These are phyloP conservation scores for Arthrobotrys megalospora DNA, from an alignment of 2,329 filamentous ascomycete genomes.

Conservation along the genomic window DNA sequence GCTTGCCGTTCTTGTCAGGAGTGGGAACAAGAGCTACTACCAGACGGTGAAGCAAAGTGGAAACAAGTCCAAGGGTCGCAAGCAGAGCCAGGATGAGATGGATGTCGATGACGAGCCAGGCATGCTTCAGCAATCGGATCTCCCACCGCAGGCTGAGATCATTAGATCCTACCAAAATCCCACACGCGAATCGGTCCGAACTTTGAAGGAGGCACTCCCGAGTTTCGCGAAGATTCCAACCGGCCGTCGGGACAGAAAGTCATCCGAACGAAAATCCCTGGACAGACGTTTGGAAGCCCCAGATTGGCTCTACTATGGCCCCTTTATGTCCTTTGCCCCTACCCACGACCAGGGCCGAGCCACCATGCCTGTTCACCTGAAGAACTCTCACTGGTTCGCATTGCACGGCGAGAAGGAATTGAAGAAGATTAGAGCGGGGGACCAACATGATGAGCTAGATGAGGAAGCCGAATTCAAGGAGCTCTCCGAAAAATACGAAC, in stretches of 20 bases:
- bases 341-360: conserved; percentile 29
- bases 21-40: conserved; percentile 34
- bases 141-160: conserved; percentile 29
- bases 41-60: not conserved
- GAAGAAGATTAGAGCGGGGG: conserved; percentile 1
- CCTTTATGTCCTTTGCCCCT: conserved; percentile 44
- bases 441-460: conserved; percentile 8
- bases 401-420: conserved; percentile 41
- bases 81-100: conserved; percentile 34
- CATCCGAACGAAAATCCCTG: not conserved
- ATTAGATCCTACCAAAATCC: conserved; percentile 7
- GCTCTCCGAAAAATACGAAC: conserved; percentile 43
- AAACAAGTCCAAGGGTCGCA: not conserved
- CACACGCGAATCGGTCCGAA: not conserved
- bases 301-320: conserved; percentile 40
- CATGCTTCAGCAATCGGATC: conserved; percentile 11
- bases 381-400: conserved; percentile 36
- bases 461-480: conserved; percentile 46
- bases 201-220: conserved; percentile 19
- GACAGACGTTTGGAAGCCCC: conserved; percentile 25
- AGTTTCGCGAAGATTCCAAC: conserved; percentile 8
- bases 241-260: conserved; percentile 31
- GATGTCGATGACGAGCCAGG: conserved; percentile 35
- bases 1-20: conserved; percentile 1
- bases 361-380: not conserved